phyloP scores from a whole-genome alignment of 2,329 filamentous ascomycete species.

The Cercospora sojina region DNA sequence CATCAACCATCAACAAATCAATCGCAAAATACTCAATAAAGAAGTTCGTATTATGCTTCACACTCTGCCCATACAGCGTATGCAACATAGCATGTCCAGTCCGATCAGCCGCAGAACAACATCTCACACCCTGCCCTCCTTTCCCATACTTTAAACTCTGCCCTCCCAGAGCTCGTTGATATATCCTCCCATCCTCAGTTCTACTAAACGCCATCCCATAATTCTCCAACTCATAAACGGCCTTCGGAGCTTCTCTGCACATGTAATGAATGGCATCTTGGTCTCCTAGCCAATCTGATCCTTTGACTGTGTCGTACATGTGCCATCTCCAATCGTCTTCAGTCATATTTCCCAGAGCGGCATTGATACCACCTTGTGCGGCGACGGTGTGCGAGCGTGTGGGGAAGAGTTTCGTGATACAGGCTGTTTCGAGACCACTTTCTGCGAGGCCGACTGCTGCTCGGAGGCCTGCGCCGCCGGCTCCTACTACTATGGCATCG shows the following conservation, averaged over 20 bases:
- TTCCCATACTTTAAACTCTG: slow-evolving; percentile 50
- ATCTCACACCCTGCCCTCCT: slow-evolving; percentile 51
- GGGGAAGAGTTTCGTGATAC: slow-evolving; percentile 61
- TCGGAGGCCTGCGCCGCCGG: slow-evolving; percentile 62
- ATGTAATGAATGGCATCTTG: slow-evolving; percentile 62
- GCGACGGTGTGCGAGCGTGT: slow-evolving; percentile 65
- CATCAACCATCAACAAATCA: slow-evolving; percentile 51
- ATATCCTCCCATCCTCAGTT: slow-evolving; percentile 48
- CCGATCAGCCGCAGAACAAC: slow-evolving; percentile 49
- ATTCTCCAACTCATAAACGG: slow-evolving; percentile 57
- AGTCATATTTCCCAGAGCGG: slow-evolving; percentile 57
- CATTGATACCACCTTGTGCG: slow-evolving; percentile 66
- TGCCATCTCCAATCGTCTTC: slow-evolving; percentile 61
- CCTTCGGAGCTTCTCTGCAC: slow-evolving; percentile 55
- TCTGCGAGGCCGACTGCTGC: slow-evolving; percentile 64
- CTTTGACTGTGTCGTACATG: slow-evolving; percentile 61
- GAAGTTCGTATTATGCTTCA: slow-evolving; percentile 51
- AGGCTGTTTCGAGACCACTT: slow-evolving; percentile 64
- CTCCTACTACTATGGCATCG: slow-evolving; percentile 58
- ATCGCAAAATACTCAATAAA: slow-evolving; percentile 54
- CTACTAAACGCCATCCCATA: slow-evolving; percentile 57
- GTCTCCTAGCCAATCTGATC: slow-evolving; percentile 59
- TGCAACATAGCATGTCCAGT: slow-evolving; percentile 54
- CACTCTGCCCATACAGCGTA: slow-evolving; percentile 51
- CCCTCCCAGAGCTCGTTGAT: slow-evolving; percentile 51